Conservation (phyloP, 2,329 filamentous ascomycete genomes). For the Daldinia sp. region DNA sequence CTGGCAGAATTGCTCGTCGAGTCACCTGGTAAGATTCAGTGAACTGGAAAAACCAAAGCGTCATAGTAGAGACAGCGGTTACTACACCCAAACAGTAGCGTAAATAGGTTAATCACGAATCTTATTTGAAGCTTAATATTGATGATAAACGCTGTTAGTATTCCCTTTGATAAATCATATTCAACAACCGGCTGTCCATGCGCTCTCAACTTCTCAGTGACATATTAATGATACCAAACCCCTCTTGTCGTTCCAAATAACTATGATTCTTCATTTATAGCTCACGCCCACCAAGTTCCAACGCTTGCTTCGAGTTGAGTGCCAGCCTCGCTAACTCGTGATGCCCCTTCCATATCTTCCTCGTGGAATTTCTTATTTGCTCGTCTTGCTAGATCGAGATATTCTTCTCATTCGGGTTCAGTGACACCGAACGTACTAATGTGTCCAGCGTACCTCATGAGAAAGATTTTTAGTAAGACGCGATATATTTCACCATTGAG, state of each 20-base stretch:
- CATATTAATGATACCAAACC: no score
- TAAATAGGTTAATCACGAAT: neutral
- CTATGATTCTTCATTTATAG: neutral
- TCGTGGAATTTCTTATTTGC: constrained; percentile 26
- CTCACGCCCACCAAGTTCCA: neutral
- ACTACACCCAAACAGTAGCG: neutral
- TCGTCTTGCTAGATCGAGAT: constrained; percentile 24
- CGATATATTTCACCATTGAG: constrained; percentile 51
- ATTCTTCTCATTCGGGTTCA: constrained; percentile 26
- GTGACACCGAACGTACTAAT: constrained; percentile 25
- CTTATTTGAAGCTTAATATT: no score
- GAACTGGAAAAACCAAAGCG: no score
- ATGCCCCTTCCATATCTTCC: constrained; percentile 37
- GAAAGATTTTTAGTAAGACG: constrained; percentile 49
- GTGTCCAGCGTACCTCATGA: constrained; percentile 44
- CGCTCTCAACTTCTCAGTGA: no score
- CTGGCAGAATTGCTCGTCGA: constrained; percentile 8
- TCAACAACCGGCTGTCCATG: no score
- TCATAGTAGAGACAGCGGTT: neutral
- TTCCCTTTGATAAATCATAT: no score
- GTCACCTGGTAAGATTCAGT: neutral
- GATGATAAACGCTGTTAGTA: no score
- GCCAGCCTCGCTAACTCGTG: constrained; percentile 19
- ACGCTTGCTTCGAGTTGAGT: neutral
- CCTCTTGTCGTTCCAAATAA: no score